Base-by-base conservation (phyloP, 768 basidiomycete genomes). In the Tremella mesenterica region DNA sequence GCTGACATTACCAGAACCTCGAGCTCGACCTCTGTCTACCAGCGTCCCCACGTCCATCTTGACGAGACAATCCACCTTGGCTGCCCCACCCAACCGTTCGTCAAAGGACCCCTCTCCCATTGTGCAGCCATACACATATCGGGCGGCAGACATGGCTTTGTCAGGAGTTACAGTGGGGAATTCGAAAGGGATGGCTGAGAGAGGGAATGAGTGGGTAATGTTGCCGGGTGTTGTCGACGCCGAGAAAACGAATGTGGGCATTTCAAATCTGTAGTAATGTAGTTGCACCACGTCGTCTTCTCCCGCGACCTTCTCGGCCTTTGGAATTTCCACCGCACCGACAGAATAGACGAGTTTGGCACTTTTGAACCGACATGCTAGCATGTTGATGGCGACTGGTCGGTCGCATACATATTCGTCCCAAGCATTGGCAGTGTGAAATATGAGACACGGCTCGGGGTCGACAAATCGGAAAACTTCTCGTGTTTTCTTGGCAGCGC, bases 51-150 rank as follows among this genome's bases (percentile, higher is more conserved):
- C 73, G 53, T 76, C 65, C 30, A 74, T 27, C 63, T 75, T 75
- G 58, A 73, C 73, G n/a, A 76, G 51, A 45, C 72, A 73, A 48
- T 76, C 75, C n/a, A 76, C 74, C 53, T 76, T 75, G 3, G 73
- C 73, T 2, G 72, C 75, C 9, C 71, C 70, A 6, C 74, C 75
- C 18, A 76, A 53, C 4, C 74, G 67, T 23, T 73, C 72, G 48
- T 74, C 74, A 49, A 74, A 75, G 7, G 63, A 64, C 12, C 75
- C 75, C 10, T 63, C 52, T 26, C 62, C 59, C 67, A 75, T 70
- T n/a, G 72, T 72, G 52, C 75, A 76, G 1, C 73, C 75, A 54
- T 75, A 76, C 4, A 75, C 63, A 61, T 63, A 75, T 41, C 57
- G 63, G 14, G 69, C 53, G 13, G 65, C 53, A n/a, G 61, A 57